Evolutionary conservation across 768 basidiomycete genomes (phyloP).

Genomic region (Amylocystis lapponica): DNA sequence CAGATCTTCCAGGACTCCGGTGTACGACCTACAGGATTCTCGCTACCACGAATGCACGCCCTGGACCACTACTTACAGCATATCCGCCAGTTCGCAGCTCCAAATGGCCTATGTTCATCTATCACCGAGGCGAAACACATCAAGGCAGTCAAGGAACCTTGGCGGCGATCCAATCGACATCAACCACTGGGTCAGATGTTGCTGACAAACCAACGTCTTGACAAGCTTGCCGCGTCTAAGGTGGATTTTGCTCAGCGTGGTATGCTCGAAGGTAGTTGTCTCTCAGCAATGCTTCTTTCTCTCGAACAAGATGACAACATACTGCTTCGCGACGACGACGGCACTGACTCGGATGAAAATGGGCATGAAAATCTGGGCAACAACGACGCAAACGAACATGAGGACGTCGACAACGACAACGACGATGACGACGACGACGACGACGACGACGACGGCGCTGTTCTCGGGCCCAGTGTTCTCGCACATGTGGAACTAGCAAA

Average conservation of each 20-base stretch:
- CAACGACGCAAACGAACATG: too few relatives aligned
- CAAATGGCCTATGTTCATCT: constrained; percentile 18
- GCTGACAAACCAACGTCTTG: constrained; percentile 16
- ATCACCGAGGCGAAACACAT: constrained; percentile 20
- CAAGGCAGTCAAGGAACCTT: constrained; percentile 17
- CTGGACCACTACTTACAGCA: constrained; percentile 6
- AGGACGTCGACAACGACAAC: too few relatives aligned
- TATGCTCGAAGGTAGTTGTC: constrained; percentile 7
- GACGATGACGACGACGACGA: too few relatives aligned
- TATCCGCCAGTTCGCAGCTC: constrained; percentile 11
- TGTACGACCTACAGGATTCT: constrained; percentile 7
- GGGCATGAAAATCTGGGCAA: too few relatives aligned
- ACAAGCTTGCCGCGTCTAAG: constrained; percentile 18
- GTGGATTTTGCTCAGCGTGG: constrained; percentile 13
- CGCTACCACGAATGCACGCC: constrained; percentile 13
- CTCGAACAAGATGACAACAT: too few relatives aligned
- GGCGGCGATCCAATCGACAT: constrained; percentile 13
- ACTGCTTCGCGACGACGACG: too few relatives aligned
- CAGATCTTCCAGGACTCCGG: constrained; percentile 3
- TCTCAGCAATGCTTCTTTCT: too few relatives aligned
- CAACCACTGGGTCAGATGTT: constrained; percentile 16
- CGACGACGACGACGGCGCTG: too few relatives aligned
- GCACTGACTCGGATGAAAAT: too few relatives aligned
- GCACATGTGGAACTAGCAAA: too few relatives aligned
- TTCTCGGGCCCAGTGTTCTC: too few relatives aligned